Conservation (phyloP, 345 rosid genomes). For the Hevea brasiliensis region DNA sequence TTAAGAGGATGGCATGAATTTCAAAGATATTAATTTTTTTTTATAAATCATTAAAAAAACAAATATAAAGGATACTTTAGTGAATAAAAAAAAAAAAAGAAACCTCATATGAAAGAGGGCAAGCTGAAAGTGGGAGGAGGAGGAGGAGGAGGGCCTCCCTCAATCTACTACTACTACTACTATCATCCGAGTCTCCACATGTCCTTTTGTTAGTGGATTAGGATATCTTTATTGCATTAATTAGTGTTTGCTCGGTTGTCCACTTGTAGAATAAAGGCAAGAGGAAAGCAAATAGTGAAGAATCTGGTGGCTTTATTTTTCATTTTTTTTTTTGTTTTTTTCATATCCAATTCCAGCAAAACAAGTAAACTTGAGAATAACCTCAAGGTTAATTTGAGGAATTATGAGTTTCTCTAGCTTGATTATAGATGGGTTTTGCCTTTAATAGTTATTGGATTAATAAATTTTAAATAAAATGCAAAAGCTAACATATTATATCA, state of each 20-base stretch:
- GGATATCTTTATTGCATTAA: not conserved
- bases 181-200: not conserved
- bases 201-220: conserved; percentile 6
- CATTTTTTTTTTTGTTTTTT: not conserved
- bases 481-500: too few relatives aligned
- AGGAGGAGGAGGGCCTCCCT: not conserved
- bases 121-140: not conserved
- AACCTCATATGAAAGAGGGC: not conserved
- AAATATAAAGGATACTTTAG: too few relatives aligned
- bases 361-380: not conserved
- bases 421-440: too few relatives aligned
- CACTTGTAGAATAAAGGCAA: conserved; percentile 7
- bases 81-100: too few relatives aligned
- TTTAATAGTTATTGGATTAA: too few relatives aligned
- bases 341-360: not conserved
- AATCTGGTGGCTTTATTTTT: not conserved
- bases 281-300: not conserved
- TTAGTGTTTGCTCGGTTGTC: conserved; percentile 7
- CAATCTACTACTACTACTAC: not conserved
- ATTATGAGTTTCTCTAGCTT: too few relatives aligned
- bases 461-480: too few relatives aligned
- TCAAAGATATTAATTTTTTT: too few relatives aligned
- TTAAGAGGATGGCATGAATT: too few relatives aligned
- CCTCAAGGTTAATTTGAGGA: too few relatives aligned
- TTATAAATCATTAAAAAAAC: too few relatives aligned